Evolutionary conservation across 2,329 filamentous ascomycete species (phyloP).

Genomic region (Bertia moriformis): DNA sequence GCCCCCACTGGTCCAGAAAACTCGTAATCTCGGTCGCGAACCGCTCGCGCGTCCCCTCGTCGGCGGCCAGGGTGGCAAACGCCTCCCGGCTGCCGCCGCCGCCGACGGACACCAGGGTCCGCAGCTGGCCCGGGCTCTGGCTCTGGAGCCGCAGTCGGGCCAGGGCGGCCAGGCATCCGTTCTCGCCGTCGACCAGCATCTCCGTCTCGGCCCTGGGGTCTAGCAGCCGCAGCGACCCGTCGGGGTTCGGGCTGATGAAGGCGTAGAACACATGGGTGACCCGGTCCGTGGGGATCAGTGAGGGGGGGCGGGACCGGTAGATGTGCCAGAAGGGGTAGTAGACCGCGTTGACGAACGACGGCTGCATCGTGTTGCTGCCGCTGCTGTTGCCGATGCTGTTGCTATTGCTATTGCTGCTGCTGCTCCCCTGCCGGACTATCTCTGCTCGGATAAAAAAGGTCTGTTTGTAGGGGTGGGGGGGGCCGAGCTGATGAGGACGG

Average conservation of each 20-base stretch:
- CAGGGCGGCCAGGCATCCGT: conserved; percentile 46
- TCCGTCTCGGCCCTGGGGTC: conserved; percentile 50
- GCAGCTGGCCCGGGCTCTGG: conserved; percentile 35
- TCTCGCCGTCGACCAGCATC: conserved; percentile 41
- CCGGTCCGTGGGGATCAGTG: conserved; percentile 34
- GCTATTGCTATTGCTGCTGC: too few relatives aligned
- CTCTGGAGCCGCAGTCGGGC: conserved; percentile 22
- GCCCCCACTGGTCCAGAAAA: conserved; percentile 37
- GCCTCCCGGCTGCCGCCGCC: conserved; percentile 47
- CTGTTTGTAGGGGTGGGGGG: too few relatives aligned
- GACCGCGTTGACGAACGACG: conserved; percentile 33
- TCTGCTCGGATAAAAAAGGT: too few relatives aligned
- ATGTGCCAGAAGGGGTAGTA: conserved; percentile 56
- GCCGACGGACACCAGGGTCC: conserved; percentile 49
- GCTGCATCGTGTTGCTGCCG: too few relatives aligned
- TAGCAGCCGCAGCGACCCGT: conserved; percentile 29
- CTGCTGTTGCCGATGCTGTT: too few relatives aligned
- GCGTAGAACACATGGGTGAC: conserved; percentile 53
- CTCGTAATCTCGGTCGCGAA: conserved; percentile 38
- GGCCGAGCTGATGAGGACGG: too few relatives aligned
- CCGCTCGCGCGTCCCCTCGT: conserved; percentile 25
- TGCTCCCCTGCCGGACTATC: too few relatives aligned
- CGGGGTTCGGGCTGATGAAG: conserved; percentile 30
- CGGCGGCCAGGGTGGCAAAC: conserved; percentile 40
- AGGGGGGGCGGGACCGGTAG: conserved; percentile 45